Evolutionary conservation across 805 yeast species (phyloP), one percentile per base, ranked within the genome.

Genomic region (Nakazawaea peltata): DNA sequence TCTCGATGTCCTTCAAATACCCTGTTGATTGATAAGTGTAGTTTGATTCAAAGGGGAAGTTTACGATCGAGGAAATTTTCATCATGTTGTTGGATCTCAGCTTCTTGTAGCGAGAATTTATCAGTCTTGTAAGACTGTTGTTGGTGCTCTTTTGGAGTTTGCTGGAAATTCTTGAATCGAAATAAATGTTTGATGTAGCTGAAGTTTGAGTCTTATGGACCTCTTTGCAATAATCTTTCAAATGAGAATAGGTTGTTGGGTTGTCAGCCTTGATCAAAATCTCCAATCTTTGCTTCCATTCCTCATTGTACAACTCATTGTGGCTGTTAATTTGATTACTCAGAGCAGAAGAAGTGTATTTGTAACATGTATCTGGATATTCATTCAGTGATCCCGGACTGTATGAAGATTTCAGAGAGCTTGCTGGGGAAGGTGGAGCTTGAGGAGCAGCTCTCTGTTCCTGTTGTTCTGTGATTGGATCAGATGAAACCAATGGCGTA

Each of bases 21-120:
- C 75, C 70, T 33, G 61, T 48, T 37, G 61, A 57, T 48, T 69
- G 64, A 46, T 69, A 69, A 13, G 72, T 64, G 47, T 71, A 70
- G 44, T 71, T 69, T 18, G 68, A 65, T 43, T 70, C 71, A 50
- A 65, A 71, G 4, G 78, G 78, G 46, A 69, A 71, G 47, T 70
- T 66, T 7, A 54, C 49, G 18, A 57, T 31, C 1, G 38, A 27
- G 5, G 41, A 30, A 9, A 39, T 32, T 19, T 32, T 30, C 38
- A 34, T 34, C 23, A 25, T 32, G 8, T 39, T 16, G 9, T 28
- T 7, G 6, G 6, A 8, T 7, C 13, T 25, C 24, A 10, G 28
- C 18, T 23, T 25, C 18, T 29, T n/a, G 17, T 28, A 26, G 12
- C 28, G 26, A 6, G 46, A 42, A 17, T 42, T 42, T 3, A 41